Conservation (phyloP, 2,329 filamentous ascomycete genomes). For the Penicillium brevicompactum region DNA sequence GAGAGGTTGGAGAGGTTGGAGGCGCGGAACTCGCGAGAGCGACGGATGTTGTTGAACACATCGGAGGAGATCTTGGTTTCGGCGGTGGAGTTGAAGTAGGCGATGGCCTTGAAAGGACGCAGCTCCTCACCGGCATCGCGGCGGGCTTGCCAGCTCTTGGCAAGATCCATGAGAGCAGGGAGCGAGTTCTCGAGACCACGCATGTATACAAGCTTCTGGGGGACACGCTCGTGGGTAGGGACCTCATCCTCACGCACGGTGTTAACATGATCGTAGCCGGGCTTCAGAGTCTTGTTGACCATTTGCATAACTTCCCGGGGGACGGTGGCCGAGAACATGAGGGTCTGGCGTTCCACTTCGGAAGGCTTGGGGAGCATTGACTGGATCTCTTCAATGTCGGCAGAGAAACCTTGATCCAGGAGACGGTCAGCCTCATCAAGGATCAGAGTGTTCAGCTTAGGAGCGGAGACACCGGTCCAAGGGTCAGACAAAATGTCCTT, state of each 20-base stretch:
- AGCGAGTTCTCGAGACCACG: slow-evolving; percentile 73
- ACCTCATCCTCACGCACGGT: slow-evolving; percentile 81
- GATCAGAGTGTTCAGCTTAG: slow-evolving; percentile 61
- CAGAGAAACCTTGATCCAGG: slow-evolving; percentile 68
- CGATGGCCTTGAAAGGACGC: slow-evolving; percentile 88
- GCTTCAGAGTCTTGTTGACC: slow-evolving; percentile 76
- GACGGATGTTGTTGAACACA: slow-evolving; percentile 57
- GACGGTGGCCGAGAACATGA: slow-evolving; percentile 95
- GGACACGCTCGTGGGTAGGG: slow-evolving; percentile 81
- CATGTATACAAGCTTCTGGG: slow-evolving; percentile 73
- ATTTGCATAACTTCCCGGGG: slow-evolving; percentile 79
- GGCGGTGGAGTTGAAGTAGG: slow-evolving; percentile 82
- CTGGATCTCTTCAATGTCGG: slow-evolving; percentile 65
- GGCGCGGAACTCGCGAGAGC: slow-evolving; percentile 31
- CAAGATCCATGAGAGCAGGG: slow-evolving; percentile 76
- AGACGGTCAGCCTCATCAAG: slow-evolving; percentile 70
- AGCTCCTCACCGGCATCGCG: slow-evolving; percentile 38
- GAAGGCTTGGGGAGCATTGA: slow-evolving; percentile 62
- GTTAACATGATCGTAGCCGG: slow-evolving; percentile 83
- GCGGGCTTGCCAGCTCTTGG: slow-evolving; percentile 60
- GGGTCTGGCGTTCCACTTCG: slow-evolving; percentile 75
- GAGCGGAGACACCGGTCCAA: slow-evolving; percentile 63
- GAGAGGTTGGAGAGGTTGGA: slow-evolving; percentile 36
- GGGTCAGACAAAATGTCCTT: slow-evolving; percentile 76
- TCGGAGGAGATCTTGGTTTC: slow-evolving; percentile 67